Conservation (phyloP, 768 basidiomycete genomes). For the Mycena floridula region DNA sequence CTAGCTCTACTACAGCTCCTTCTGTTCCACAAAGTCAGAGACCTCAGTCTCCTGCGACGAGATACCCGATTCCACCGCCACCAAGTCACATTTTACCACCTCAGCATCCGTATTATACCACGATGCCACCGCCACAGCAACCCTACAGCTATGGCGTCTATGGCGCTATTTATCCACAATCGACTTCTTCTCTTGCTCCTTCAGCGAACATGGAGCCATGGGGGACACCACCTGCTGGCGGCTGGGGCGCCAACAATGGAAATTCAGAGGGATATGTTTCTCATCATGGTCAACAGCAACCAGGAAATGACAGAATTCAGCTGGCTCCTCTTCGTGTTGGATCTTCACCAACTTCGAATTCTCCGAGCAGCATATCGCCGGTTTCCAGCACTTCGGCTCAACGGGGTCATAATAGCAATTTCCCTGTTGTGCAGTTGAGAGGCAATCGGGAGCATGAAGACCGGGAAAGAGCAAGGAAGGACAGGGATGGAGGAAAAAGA, state of each 20-base stretch:
- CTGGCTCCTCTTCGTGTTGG: conserved; percentile 23
- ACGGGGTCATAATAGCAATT: not conserved
- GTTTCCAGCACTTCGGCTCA: not conserved
- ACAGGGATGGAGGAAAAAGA: conserved; percentile 40
- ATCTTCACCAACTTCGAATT: not conserved
- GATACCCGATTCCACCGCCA: not conserved
- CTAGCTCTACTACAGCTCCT: too few species aligned
- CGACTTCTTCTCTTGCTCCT: not conserved
- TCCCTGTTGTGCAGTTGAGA: not conserved
- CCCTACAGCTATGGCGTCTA: not conserved
- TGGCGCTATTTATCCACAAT: not conserved
- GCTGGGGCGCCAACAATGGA: not conserved
- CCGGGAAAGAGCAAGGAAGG: conserved; percentile 12
- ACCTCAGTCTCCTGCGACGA: not conserved
- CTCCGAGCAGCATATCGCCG: not conserved
- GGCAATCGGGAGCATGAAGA: conserved; percentile 6
- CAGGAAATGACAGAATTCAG: conserved; percentile 25
- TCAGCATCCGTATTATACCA: not conserved
- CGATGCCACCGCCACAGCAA: not conserved
- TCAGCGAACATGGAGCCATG: not conserved
- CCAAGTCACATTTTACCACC: not conserved
- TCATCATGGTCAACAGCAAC: conserved; percentile 14
- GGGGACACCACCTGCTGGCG: not conserved
- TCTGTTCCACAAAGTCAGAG: too few species aligned
- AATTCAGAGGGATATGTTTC: conserved; percentile 11